These are phyloP conservation scores for Geotrichum citri-aurantii DNA, from an alignment of 1,139 yeast species.

Conservation along the genomic window DNA sequence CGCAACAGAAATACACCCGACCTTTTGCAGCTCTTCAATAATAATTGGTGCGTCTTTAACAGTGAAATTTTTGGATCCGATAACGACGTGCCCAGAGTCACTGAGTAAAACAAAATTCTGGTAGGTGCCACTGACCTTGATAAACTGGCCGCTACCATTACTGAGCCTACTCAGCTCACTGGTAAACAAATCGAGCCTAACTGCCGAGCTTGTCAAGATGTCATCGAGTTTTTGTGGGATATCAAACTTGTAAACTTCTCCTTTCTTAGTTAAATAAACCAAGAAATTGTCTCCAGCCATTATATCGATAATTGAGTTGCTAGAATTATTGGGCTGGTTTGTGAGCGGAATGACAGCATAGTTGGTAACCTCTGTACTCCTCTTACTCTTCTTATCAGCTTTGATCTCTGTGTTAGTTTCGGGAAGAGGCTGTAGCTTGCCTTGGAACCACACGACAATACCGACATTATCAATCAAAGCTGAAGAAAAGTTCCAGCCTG, in stretches of 20 bases:
- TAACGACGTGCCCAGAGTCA: slow-evolving; percentile 45
- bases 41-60: slow-evolving; percentile 30
- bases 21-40: slow-evolving; percentile 45
- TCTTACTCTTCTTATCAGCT: slow-evolving; percentile 1
- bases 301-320: slow-evolving; percentile 47
- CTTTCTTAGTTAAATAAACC: slow-evolving; percentile 45
- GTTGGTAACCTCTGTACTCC: slow-evolving; percentile 11
- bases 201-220: slow-evolving; percentile 15
- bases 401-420: slow-evolving; percentile 41
- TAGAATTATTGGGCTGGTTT: slow-evolving; percentile 29
- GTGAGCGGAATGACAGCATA: slow-evolving; percentile 21
- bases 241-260: slow-evolving; percentile 43
- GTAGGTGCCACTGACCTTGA: slow-evolving; percentile 48
- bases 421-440: slow-evolving; percentile 37
- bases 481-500: slow-evolving; percentile 67
- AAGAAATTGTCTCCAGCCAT: slow-evolving; percentile 50
- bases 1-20: slow-evolving; percentile 50
- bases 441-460: slow-evolving; percentile 53
- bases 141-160: slow-evolving; percentile 30
- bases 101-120: slow-evolving; percentile 50
- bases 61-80: slow-evolving; percentile 35
- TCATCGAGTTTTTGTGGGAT: slow-evolving; percentile 20
- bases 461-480: slow-evolving; percentile 50
- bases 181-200: slow-evolving; percentile 1
- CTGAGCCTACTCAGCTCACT: neutral